Evolutionary conservation across 176 grass and related monocot genomes (phyloP).

Genomic region (Rhipidocladum racemiflorum): DNA sequence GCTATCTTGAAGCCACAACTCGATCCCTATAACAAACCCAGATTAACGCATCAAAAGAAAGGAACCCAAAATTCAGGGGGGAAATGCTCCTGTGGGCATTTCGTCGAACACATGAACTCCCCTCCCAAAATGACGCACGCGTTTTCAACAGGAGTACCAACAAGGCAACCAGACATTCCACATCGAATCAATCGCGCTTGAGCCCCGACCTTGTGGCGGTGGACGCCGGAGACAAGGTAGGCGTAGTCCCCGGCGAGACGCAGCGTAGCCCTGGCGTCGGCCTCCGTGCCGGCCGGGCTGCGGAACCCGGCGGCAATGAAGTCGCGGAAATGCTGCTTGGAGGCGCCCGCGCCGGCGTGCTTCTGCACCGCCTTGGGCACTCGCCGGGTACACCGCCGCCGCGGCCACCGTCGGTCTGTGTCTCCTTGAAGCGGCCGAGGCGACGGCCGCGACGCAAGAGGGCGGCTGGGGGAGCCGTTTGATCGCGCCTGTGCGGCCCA

Average conservation of each 20-base stretch:
- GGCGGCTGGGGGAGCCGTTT: background rate
- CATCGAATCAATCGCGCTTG: too few species aligned
- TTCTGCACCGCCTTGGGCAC: slow-evolving; percentile 64
- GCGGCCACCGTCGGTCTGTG: slow-evolving; percentile 24
- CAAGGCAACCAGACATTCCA: too few species aligned
- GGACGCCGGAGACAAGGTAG: slow-evolving; percentile 60
- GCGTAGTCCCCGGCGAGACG: slow-evolving; percentile 54
- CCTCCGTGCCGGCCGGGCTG: slow-evolving; percentile 30
- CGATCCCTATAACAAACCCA: background rate
- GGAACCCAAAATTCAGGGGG: background rate
- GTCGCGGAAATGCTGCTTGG: slow-evolving; percentile 59
- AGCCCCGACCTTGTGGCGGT: slow-evolving; percentile 55
- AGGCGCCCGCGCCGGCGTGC: slow-evolving; percentile 34
- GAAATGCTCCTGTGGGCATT: background rate
- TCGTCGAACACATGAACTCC: background rate
- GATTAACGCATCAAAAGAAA: background rate
- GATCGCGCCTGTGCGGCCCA: slow-evolving; percentile 2
- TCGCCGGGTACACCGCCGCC: slow-evolving; percentile 38
- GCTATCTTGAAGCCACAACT: background rate
- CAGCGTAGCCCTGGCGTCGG: slow-evolving; percentile 40
- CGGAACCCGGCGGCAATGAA: slow-evolving; percentile 58
- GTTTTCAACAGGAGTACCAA: background rate
- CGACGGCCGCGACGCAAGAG: background rate
- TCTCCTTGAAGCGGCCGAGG: background rate
- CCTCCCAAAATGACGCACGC: background rate